Conservation (phyloP, 495 filamentous ascomycete species). For the Barbatosphaeria neglecta region DNA sequence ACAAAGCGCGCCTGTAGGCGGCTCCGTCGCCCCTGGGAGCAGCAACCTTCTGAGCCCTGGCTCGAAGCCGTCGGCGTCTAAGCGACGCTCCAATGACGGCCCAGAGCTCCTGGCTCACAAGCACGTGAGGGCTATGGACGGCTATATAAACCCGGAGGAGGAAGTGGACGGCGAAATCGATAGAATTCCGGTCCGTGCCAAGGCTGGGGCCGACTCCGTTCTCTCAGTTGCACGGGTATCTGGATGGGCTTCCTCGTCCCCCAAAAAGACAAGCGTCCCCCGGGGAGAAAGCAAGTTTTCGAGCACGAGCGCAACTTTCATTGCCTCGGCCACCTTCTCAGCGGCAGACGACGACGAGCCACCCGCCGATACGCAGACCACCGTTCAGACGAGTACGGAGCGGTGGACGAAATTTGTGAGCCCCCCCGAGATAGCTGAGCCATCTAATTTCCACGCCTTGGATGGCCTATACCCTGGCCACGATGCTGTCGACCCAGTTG, state of each 20-base stretch:
- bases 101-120: background rate
- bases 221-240: background rate
- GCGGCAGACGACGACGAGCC: background rate
- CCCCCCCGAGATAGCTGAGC: background rate
- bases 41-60: background rate
- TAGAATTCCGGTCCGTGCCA: background rate
- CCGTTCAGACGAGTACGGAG: conserved; percentile 6
- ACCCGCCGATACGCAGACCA: conserved; percentile 17
- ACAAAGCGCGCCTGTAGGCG: background rate
- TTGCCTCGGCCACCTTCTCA: conserved; percentile 15
- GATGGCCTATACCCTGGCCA: background rate
- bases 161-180: background rate
- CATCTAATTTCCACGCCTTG: background rate
- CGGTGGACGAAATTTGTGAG: background rate
- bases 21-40: background rate
- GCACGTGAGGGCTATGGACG: background rate
- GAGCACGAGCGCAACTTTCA: conserved; percentile 9
- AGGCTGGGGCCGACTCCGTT: background rate
- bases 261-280: background rate
- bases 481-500: background rate
- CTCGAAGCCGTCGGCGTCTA: background rate
- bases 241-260: background rate
- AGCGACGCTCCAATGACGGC: background rate
- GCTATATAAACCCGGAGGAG: background rate
- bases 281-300: conserved; percentile 1